A percentile compares a stretch with the other conserved stretches of the same genome.
Evolutionary conservation across 257 asterid species (phyloP).

Genomic region (Solanum piurae): DNA sequence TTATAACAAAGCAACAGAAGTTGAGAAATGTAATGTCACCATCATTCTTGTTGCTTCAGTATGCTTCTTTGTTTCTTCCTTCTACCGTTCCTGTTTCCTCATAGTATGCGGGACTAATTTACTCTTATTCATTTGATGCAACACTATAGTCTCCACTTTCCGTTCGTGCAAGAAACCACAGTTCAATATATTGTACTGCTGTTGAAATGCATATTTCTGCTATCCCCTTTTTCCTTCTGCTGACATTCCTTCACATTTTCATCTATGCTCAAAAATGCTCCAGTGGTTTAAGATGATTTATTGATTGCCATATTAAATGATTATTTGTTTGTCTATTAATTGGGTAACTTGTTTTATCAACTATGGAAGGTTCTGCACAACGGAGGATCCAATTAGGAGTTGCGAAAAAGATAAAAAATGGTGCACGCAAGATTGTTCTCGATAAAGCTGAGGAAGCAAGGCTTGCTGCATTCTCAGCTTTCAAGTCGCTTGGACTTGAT

Average conservation of each 20-base stretch:
- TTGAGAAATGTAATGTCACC: not conserved
- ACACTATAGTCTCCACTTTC: not conserved
- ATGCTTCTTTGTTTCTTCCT: not conserved
- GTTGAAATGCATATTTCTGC: not conserved
- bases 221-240: not conserved
- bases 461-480: slow-evolving; percentile 87
- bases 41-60: not conserved
- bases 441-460: slow-evolving; percentile 99
- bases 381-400: slow-evolving; percentile 71
- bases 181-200: not conserved
- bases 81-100: not conserved
- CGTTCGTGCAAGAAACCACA: not conserved
- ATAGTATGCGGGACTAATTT: not conserved
- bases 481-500: slow-evolving; percentile 81
- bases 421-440: slow-evolving; percentile 86
- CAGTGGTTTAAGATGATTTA: not conserved
- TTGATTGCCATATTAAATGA: not conserved
- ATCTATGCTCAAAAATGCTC: not conserved
- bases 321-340: not conserved
- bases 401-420: slow-evolving; percentile 88
- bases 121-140: not conserved
- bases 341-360: slow-evolving; percentile 1
- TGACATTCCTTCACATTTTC: not conserved
- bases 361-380: slow-evolving; percentile 44
- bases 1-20: not conserved